phyloP scores from a whole-genome alignment of 345 rosid species.

The Boechera retrofracta region DNA sequence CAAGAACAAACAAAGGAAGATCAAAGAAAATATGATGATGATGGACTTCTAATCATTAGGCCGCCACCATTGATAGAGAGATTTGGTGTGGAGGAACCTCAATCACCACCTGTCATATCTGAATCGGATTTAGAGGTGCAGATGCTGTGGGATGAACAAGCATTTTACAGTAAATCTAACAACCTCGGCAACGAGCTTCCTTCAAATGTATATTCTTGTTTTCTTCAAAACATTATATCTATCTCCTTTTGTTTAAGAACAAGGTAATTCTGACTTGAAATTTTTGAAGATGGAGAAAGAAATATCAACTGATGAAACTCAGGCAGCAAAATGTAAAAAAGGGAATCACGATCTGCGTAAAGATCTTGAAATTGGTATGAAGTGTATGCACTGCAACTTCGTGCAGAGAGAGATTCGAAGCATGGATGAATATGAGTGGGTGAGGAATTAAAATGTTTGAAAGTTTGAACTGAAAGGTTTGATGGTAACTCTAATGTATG shows the following conservation, averaged over 20 bases:
- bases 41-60: conserved; percentile 36
- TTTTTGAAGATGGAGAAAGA: conserved; percentile 35
- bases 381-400: conserved; percentile 51
- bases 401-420: conserved; percentile 48
- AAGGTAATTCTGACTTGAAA: conserved; percentile 9
- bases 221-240: neutral
- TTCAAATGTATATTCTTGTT: conserved; percentile 27
- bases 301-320: conserved; percentile 33
- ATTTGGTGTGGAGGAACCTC: conserved; percentile 38
- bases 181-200: neutral
- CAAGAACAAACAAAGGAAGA: conserved; percentile 19
- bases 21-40: conserved; percentile 27
- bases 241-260: conserved; percentile 3
- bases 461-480: neutral
- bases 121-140: conserved; percentile 11
- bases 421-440: conserved; percentile 35
- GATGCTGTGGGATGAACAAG: conserved; percentile 34
- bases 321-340: conserved; percentile 30
- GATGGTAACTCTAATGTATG: conserved; percentile 22
- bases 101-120: conserved; percentile 23
- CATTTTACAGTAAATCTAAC: neutral
- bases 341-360: conserved; percentile 50
- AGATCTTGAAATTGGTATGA: conserved; percentile 57
- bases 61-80: conserved; percentile 29
- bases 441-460: conserved; percentile 10